Evolutionary conservation across 2,329 filamentous ascomycete species (phyloP).

Genomic region (Colletotrichum limetticola): DNA sequence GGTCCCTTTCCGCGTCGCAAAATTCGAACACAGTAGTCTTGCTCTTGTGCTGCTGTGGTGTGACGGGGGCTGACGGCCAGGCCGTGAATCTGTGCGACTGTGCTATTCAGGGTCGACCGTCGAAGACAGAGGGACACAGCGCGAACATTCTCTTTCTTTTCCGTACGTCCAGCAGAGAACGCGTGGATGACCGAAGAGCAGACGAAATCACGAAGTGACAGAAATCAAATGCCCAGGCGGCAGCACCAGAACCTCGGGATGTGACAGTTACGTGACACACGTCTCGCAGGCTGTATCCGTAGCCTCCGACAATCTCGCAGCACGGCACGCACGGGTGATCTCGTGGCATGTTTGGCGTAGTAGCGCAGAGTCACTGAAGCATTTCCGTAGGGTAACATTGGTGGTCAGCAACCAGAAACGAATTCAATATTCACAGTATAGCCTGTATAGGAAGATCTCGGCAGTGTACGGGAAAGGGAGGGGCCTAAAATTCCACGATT

Average conservation of each 20-base stretch:
- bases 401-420: not conserved
- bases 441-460: not conserved
- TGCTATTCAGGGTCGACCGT: not conserved
- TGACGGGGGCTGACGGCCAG: not conserved
- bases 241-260: constrained; percentile 14
- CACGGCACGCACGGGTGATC: not conserved
- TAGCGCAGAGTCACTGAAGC: not conserved
- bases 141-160: not conserved
- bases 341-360: constrained; percentile 4
- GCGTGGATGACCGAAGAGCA: constrained; percentile 3
- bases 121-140: constrained; percentile 8
- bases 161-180: not conserved
- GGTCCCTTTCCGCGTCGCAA: not conserved
- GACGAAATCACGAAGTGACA: not conserved
- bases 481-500: constrained; percentile 20
- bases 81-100: not conserved
- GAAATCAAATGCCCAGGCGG: constrained; percentile 5
- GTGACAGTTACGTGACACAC: constrained; percentile 24
- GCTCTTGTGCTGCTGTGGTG: not conserved
- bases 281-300: not conserved
- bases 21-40: not conserved
- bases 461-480: not conserved
- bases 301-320: not conserved
- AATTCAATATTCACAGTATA: not conserved
- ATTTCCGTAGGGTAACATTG: not conserved